Evolutionary conservation across 768 basidiomycete species (phyloP), one percentile per base, ranked within the genome.

Genomic region (Rhizopogon vesiculosus): DNA sequence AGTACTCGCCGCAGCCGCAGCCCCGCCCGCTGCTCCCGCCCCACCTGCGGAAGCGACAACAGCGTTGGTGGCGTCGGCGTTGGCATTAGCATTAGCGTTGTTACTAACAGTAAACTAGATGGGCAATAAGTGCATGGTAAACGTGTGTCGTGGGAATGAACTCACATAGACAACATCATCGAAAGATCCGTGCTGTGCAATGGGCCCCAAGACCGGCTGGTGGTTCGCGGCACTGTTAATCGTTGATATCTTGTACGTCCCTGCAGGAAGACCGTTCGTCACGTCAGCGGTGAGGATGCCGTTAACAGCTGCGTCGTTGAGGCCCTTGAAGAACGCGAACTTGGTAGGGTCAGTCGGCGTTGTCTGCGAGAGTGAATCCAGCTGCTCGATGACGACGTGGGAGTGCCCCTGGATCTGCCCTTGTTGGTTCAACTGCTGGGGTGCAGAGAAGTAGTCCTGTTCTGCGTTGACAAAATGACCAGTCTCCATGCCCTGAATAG

Each of bases 161-260:
- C 79, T 60, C 58, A 85, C 80, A 68, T 86, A 86, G 67, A 81
- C 64, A 49, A 72, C 73, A 63, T 89, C 85, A 64, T 87, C 83
- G 33, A 84, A 63, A 19, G 71, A 67, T 56, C 85, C 84, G 59
- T 83, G 86, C 60, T 83, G 84, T 16, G 80, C 84, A 45, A 87
- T 66, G 16, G 84, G 74, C 43, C 79, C 82, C 54, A 85, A 69
- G 48, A 71, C 77, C 3, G 80, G 84, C 60, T 80, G 78, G 61
- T 87, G 84, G 69, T 87, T 87, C 10, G 78, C 63, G 15, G 78
- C 74, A 31, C 77, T 63, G 62, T 81, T 81, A 67, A 86, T 85
- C 5, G 81, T 79, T 57, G 80, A 76, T 22, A 86, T 64, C 56
- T 78, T 74, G 72, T 91, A 89, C 31, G 72, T 64, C 45, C 85